These are phyloP conservation scores for Inga oerstediana DNA, from an alignment of 306 rosid genomes.

Conservation along the genomic window DNA sequence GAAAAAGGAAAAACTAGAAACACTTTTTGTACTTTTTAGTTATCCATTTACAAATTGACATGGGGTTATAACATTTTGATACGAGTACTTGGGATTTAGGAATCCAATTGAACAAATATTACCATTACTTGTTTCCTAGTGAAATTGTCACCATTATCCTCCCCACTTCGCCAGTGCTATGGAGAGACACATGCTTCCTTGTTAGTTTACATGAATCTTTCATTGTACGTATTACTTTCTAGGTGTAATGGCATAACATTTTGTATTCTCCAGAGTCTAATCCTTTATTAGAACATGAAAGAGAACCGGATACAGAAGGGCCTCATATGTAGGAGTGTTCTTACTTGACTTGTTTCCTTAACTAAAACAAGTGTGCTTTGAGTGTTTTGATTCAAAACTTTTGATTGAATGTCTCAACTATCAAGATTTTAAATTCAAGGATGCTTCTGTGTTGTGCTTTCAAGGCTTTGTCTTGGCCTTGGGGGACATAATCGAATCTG, in stretches of 20 bases:
- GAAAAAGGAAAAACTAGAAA: not conserved
- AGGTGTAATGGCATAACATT: not conserved
- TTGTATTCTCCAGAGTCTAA: not conserved
- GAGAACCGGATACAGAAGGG: not conserved
- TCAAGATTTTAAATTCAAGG: not conserved
- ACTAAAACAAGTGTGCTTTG: not conserved
- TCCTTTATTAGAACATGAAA: too few relatives aligned
- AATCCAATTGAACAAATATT: not conserved
- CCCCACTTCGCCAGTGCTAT: too few relatives aligned
- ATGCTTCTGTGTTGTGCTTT: slow-evolving; percentile 10
- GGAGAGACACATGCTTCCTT: not conserved
- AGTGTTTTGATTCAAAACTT: not conserved
- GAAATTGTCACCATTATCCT: not conserved
- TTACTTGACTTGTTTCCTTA: not conserved
- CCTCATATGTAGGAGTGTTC: not conserved
- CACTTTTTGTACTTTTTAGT: not conserved
- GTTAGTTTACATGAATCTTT: not conserved
- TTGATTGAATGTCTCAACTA: not conserved
- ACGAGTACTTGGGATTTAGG: not conserved
- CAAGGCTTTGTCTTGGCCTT: not conserved
- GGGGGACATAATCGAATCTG: not conserved
- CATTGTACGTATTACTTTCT: not conserved
- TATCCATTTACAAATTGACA: not conserved
- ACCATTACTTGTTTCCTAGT: not conserved
- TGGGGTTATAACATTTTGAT: not conserved